A percentile compares a stretch with the other conserved stretches of the same genome.
Evolutionary conservation across 2,329 filamentous ascomycete genomes (phyloP).

Genomic region (Huntiella abstrusa): DNA sequence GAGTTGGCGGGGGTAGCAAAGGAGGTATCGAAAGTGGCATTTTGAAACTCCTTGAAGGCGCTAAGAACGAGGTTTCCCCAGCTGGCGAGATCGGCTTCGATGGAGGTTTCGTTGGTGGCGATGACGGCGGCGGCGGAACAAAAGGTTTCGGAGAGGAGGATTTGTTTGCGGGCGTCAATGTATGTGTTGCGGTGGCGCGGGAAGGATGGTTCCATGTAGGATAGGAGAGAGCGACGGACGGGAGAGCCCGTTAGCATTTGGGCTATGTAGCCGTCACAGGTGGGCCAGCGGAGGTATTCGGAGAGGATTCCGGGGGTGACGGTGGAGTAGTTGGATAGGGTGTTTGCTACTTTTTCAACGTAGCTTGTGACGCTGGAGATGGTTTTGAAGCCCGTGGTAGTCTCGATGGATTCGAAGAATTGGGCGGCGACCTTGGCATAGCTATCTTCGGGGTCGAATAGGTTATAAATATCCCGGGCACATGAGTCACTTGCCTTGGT

Average conservation of each 20-base stretch:
- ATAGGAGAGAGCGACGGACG: background rate
- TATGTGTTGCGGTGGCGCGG: background rate
- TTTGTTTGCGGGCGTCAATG: background rate
- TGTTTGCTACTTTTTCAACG: background rate
- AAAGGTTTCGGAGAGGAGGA: conserved; percentile 1
- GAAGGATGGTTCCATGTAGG: conserved; percentile 1
- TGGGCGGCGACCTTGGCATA: background rate
- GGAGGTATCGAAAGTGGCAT: conserved; percentile 2
- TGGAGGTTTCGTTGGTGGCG: conserved; percentile 2
- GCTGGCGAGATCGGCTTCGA: conserved; percentile 4
- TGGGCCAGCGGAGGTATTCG: conserved; percentile 7
- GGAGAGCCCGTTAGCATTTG: conserved; percentile 1
- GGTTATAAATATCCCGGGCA: background rate
- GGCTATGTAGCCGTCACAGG: conserved; percentile 6
- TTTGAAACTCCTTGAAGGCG: conserved; percentile 5
- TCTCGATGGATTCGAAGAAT: conserved; percentile 3
- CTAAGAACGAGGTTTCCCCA: conserved; percentile 6
- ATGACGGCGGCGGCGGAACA: conserved; percentile 3
- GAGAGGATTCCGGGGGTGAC: background rate
- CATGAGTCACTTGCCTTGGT: background rate
- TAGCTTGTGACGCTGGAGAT: background rate
- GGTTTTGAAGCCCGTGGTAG: background rate
- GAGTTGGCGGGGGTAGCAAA: conserved; percentile 2
- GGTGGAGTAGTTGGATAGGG: background rate
- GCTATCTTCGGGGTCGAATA: background rate